phyloP scores from a whole-genome alignment of 129 eudicot genomes.

The Pulicaria dysenterica region DNA sequence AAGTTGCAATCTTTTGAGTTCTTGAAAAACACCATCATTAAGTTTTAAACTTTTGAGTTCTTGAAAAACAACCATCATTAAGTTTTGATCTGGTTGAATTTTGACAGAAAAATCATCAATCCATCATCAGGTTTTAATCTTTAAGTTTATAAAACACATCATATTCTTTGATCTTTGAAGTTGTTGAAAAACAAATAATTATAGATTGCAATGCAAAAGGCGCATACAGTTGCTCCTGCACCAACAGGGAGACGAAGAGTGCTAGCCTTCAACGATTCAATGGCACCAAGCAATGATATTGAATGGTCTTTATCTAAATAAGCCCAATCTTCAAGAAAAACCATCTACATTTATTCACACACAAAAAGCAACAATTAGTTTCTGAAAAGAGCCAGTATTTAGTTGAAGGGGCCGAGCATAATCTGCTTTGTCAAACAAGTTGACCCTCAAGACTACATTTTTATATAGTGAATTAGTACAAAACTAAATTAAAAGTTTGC shows the following conservation, averaged over 20 bases:
- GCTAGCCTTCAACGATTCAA: conserved; percentile 96
- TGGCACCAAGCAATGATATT: conserved; percentile 79
- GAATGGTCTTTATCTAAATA: conserved; percentile 75
- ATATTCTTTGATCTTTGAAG: not conserved
- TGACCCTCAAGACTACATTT: conserved; percentile 1
- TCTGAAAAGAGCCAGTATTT: conserved; percentile 6
- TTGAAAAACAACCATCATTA: not conserved
- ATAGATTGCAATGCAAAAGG: conserved; percentile 1
- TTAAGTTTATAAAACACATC: not conserved
- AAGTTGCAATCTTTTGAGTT: not conserved
- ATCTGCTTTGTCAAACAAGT: conserved; percentile 1
- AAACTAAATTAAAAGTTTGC: not conserved
- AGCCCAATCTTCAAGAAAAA: conserved; percentile 79
- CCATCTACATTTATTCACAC: conserved; percentile 42
- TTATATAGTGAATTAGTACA: not conserved
- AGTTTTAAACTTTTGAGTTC: not conserved
- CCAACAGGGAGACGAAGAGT: conserved; percentile 96
- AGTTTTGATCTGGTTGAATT: not conserved
- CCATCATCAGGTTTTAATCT: not conserved
- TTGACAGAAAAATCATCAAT: no score
- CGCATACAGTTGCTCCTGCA: conserved; percentile 75
- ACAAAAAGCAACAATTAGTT: conserved; percentile 16
- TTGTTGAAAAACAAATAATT: conserved; percentile 20
- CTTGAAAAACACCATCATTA: not conserved
- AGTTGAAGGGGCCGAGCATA: not conserved